These are phyloP conservation scores for Apophysomyces ossiformis DNA, from an alignment of 371 early-diverging fungal species.

Conservation along the genomic window DNA sequence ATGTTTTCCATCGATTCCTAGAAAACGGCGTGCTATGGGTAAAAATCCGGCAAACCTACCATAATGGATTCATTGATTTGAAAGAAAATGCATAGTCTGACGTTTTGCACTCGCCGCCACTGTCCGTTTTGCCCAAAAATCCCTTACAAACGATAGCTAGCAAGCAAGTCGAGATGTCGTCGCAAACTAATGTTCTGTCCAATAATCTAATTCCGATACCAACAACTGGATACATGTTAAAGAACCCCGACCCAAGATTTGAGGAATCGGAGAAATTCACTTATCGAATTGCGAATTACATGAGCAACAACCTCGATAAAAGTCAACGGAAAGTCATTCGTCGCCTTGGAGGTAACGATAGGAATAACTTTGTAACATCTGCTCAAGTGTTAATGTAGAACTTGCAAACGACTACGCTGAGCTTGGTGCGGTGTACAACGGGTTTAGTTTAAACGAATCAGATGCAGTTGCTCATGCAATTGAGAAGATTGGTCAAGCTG, in stretches of 20 bases:
- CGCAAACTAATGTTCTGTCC: slow-evolving; percentile 32
- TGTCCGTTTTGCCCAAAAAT: slow-evolving; percentile 59
- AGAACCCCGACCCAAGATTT: slow-evolving; percentile 76
- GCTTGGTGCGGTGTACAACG: slow-evolving; percentile 92
- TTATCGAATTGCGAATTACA: slow-evolving; percentile 72
- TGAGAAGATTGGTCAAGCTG: slow-evolving; percentile 90
- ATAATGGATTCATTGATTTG: not conserved
- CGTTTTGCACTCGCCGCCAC: slow-evolving; percentile 61
- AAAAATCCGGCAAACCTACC: slow-evolving; percentile 13
- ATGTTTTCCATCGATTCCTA: slow-evolving; percentile 87
- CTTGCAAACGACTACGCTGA: slow-evolving; percentile 82
- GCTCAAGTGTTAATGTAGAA: slow-evolving; percentile 24
- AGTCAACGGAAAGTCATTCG: slow-evolving; percentile 72
- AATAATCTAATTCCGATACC: slow-evolving; percentile 61
- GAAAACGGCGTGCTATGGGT: slow-evolving; percentile 74
- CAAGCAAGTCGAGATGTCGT: slow-evolving; percentile 27
- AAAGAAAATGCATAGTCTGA: slow-evolving; percentile 59
- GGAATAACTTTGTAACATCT: not conserved
- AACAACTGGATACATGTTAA: slow-evolving; percentile 59
- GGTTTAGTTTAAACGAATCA: slow-evolving; percentile 87
- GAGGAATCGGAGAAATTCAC: slow-evolving; percentile 82
- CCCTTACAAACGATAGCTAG: slow-evolving; percentile 56
- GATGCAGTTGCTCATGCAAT: slow-evolving; percentile 79
- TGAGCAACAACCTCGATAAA: slow-evolving; percentile 72
- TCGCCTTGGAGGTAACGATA: slow-evolving; percentile 63